Conservation (phyloP, 2,329 filamentous ascomycete genomes). For the Capronia coronata region DNA sequence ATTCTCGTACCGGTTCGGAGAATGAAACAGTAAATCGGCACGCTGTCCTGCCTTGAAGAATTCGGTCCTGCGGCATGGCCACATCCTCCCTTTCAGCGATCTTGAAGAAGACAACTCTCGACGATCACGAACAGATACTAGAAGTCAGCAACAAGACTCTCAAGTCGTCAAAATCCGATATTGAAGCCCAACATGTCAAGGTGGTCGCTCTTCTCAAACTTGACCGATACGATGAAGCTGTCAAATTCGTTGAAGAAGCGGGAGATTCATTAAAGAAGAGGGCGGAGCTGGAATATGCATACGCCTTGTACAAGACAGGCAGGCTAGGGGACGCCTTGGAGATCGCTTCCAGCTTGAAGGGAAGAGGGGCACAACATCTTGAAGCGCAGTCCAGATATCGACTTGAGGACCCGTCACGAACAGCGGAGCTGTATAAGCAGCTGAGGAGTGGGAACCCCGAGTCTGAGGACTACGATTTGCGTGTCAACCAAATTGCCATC, state of each 20-base stretch:
- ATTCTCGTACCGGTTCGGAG: neutral
- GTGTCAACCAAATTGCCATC: constrained; percentile 55
- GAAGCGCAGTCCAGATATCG: constrained; percentile 58
- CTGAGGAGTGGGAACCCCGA: constrained; percentile 39
- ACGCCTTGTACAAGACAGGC: constrained; percentile 57
- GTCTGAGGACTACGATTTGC: constrained; percentile 53
- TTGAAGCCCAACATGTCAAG: constrained; percentile 53
- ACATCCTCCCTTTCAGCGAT: constrained; percentile 46
- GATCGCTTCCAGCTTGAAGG: constrained; percentile 40
- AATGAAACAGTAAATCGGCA: constrained; percentile 6
- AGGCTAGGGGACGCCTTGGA: constrained; percentile 49
- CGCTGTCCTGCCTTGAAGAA: neutral
- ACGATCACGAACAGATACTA: constrained; percentile 57
- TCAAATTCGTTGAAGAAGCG: constrained; percentile 50
- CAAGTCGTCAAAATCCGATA: constrained; percentile 52
- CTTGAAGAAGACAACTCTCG: constrained; percentile 52
- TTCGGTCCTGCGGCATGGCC: constrained; percentile 19
- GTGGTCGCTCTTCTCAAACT: constrained; percentile 56
- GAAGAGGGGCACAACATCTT: constrained; percentile 52
- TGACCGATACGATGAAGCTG: constrained; percentile 57
- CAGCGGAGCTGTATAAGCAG: constrained; percentile 50
- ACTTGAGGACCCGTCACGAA: constrained; percentile 52
- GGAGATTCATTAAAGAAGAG: constrained; percentile 49
- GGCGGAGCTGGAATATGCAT: constrained; percentile 55
- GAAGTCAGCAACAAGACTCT: constrained; percentile 52